Conservation (phyloP, 495 filamentous ascomycete genomes). For the Staphylotrichum tortipilum region DNA sequence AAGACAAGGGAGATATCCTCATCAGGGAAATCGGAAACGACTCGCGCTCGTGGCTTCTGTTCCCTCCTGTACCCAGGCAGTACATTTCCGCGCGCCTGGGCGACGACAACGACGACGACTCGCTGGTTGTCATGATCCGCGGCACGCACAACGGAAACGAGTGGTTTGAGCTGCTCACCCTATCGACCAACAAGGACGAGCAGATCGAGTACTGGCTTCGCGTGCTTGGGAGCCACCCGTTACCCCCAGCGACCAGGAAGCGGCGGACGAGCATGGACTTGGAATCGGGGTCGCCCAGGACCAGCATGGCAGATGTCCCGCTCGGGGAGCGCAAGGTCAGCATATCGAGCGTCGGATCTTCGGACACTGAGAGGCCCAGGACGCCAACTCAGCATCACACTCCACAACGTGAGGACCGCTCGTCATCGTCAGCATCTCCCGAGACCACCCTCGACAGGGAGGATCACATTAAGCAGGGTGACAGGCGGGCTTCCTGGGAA, state of each 20-base stretch:
- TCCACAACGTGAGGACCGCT: slow-evolving; percentile 9
- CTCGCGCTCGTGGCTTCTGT: slow-evolving; percentile 73
- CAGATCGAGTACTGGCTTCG: slow-evolving; percentile 78
- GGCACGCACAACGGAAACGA: slow-evolving; percentile 49
- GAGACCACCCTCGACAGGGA: slow-evolving; percentile 26
- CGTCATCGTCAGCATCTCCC: slow-evolving; percentile 14
- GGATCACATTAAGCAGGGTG: not conserved
- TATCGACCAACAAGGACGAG: slow-evolving; percentile 62
- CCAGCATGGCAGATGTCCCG: slow-evolving; percentile 55
- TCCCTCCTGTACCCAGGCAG: slow-evolving; percentile 65
- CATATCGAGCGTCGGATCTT: slow-evolving; percentile 7
- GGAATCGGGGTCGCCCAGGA: slow-evolving; percentile 35
- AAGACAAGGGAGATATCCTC: slow-evolving; percentile 67
- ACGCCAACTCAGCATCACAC: slow-evolving; percentile 22
- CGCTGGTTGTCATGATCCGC: slow-evolving; percentile 80
- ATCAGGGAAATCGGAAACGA: slow-evolving; percentile 76
- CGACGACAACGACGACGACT: slow-evolving; percentile 50
- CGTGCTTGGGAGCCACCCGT: slow-evolving; percentile 66
- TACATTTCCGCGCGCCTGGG: slow-evolving; percentile 74
- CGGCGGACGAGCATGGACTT: slow-evolving; percentile 29
- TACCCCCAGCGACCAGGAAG: slow-evolving; percentile 52
- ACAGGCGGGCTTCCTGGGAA: slow-evolving; percentile 10
- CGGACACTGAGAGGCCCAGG: slow-evolving; percentile 12
- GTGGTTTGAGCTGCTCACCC: slow-evolving; percentile 76
- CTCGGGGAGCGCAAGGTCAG: slow-evolving; percentile 57